Evolutionary conservation across 805 yeast species (phyloP), one percentile per base, ranked within the genome.

Genomic region (Cyberlindnera petersonii): DNA sequence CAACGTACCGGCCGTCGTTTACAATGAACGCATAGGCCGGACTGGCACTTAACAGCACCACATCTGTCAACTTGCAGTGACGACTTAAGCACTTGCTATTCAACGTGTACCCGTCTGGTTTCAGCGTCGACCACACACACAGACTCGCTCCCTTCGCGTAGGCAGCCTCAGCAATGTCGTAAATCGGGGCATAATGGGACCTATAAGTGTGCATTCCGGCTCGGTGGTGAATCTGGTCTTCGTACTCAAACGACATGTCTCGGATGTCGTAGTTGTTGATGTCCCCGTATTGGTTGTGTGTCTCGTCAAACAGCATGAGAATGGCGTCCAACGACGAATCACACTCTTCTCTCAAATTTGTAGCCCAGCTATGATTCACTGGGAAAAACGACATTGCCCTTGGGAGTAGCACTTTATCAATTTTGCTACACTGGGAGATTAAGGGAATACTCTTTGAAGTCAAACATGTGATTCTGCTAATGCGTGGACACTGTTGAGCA

Each of bases 111-210:
- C 8, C 11, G 11, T 24, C 29, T 16, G 5, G 6, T 18, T 6
- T 4, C 30, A 26, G 26, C 7, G 31, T 26, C 17, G 37, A 31
- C 37, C 37, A 33, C 7, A 33, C 24, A 20, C 37, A 33, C 6
- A 33, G 21, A 13, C 11, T 6, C 4, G 37, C 31, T 8, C 37
- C 37, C 18, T 21, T 26, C 19, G 26, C 26, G 19, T 33, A 33
- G 8, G 30, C 31, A 14, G 37, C 37, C n/a, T 26, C 31, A 4
- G 37, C 35, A 24, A 32, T 24, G 15, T 8, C 9, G 6, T 23
- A 13, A 22, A 31, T 15, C 9, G 35, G 28, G 13, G 27, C 35
- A 20, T 28, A 24, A 21, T 21, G 21, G 24, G 5, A n/a, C n/a
- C n/a, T n/a, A n/a, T n/a, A n/a, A n/a, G n/a, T n/a, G 20, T 16